Conservation (phyloP, 176 grass and related monocot genomes). For the Ampelocalamus luodianensis region DNA sequence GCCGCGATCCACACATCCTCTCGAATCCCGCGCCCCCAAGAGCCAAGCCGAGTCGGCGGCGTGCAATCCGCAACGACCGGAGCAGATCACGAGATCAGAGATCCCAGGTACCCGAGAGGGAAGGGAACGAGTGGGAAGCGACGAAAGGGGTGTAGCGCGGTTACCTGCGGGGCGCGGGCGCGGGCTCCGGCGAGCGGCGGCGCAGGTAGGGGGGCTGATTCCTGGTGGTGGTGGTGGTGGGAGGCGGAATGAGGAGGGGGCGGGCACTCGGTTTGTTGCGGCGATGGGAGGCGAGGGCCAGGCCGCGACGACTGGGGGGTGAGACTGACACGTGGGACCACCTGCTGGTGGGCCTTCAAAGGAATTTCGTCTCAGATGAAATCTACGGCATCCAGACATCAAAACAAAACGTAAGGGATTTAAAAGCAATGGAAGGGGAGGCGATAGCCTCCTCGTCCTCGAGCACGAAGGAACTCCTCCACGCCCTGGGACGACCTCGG, state of each 20-base stretch:
- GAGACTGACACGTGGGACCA: constrained; percentile 33
- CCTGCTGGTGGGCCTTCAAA: too few species aligned
- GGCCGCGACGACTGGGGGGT: neutral
- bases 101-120: neutral
- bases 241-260: neutral
- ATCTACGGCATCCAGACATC: too few species aligned
- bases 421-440: too few species aligned
- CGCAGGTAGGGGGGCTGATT: neutral
- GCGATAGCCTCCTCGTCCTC: too few species aligned
- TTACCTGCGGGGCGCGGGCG: constrained; percentile 27
- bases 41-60: neutral
- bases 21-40: neutral
- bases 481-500: too few species aligned
- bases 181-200: constrained; percentile 55
- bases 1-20: neutral
- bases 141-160: neutral
- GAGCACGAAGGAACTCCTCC: too few species aligned
- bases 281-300: neutral
- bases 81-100: constrained; percentile 46
- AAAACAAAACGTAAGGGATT: too few species aligned
- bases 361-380: too few species aligned
- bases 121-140: neutral
- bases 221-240: neutral
- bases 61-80: constrained; percentile 21
- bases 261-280: constrained; percentile 13